Conservation (phyloP, 2,329 filamentous ascomycete genomes). For the Fusarium newnesense region DNA sequence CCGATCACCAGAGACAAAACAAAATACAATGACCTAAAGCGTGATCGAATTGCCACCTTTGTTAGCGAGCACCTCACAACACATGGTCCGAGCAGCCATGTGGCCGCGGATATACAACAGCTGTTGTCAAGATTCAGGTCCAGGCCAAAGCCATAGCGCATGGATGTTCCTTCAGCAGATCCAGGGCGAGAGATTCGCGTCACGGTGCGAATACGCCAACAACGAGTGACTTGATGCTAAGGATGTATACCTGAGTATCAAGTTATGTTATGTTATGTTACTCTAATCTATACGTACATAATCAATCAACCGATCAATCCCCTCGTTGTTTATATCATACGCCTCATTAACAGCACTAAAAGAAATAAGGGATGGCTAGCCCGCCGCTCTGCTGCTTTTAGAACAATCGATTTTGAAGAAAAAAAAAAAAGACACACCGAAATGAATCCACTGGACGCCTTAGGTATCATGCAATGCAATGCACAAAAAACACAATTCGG, state of each 20-base stretch:
- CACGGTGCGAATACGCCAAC: neutral
- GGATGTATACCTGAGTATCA: neutral
- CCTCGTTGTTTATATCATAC: slow-evolving; percentile 27
- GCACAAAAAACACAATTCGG: slow-evolving; percentile 27
- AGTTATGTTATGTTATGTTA: slow-evolving; percentile 9
- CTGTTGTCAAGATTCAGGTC: neutral
- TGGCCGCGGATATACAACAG: slow-evolving; percentile 5
- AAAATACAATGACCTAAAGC: neutral
- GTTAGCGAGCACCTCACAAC: slow-evolving; percentile 1
- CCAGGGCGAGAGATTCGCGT: neutral
- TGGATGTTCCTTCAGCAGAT: neutral
- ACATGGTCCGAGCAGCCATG: slow-evolving; percentile 30
- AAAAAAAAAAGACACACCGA: neutral
- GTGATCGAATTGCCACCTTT: neutral
- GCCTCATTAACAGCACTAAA: slow-evolving; percentile 24
- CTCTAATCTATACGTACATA: slow-evolving; percentile 29
- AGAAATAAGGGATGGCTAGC: slow-evolving; percentile 3
- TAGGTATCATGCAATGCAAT: slow-evolving; percentile 40
- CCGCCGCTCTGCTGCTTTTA: slow-evolving; percentile 13
- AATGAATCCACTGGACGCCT: slow-evolving; percentile 32
- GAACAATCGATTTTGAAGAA: neutral
- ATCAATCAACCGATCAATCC: neutral
- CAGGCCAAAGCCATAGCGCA: neutral
- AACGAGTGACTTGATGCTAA: neutral
- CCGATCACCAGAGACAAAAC: neutral